A percentile compares a stretch with the other conserved stretches of the same genome.
phyloP scores from a whole-genome alignment of 306 rosid genomes.

The Hippophae rhamnoides region DNA sequence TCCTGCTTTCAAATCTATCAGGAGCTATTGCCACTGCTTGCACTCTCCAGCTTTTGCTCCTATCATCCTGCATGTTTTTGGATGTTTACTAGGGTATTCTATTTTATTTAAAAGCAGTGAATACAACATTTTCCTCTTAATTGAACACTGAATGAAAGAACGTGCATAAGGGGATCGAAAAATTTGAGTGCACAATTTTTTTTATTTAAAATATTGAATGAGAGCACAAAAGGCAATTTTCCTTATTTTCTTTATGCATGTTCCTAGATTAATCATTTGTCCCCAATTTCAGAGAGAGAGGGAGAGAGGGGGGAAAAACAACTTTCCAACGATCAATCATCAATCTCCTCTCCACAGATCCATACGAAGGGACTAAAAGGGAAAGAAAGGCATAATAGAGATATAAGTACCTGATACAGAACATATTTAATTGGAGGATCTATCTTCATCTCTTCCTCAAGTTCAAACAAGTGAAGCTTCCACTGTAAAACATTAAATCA shows the following conservation, averaged over 20 bases:
- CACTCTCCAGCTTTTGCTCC: constrained; percentile 44
- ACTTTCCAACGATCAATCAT: too few species aligned
- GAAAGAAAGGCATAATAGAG: neutral
- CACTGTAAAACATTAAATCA: constrained; percentile 30
- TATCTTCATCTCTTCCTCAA: constrained; percentile 54
- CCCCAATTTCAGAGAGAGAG: too few species aligned
- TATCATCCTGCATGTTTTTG: constrained; percentile 32
- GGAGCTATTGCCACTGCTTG: constrained; percentile 46
- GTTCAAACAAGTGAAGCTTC: constrained; percentile 56
- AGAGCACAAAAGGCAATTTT: too few species aligned
- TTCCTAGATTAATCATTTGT: too few species aligned
- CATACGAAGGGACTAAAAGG: neutral
- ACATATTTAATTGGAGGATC: constrained; percentile 46
- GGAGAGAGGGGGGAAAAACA: too few species aligned
- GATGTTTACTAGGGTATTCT: neutral
- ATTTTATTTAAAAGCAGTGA: neutral
- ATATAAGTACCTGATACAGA: constrained; percentile 34
- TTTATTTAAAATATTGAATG: too few species aligned
- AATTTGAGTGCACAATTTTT: too few species aligned
- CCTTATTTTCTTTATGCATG: too few species aligned
- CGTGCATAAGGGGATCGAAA: too few species aligned
- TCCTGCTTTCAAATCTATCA: constrained; percentile 43
- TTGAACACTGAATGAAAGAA: neutral
- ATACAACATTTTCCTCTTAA: neutral
- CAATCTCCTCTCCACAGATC: neutral